Base-by-base conservation (phyloP, 768 basidiomycete genomes). In the Mycena epipterygia region DNA sequence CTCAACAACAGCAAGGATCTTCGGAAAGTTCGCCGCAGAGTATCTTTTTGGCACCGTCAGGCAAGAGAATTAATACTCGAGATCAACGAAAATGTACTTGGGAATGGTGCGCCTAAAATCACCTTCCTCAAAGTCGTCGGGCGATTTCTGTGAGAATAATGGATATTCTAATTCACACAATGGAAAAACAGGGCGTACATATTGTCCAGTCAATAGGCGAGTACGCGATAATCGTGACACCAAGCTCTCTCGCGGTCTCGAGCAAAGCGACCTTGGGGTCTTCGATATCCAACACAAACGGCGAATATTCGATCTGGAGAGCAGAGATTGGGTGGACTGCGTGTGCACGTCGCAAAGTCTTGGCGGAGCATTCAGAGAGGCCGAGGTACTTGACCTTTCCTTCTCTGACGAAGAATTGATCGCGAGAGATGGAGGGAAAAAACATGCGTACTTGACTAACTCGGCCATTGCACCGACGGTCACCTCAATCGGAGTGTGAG, bases 301-400 rank as follows among this genome's bases (percentile, higher is more conserved):
- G 82, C 0, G 83, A 84, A 66, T 81, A 87, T 72, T 86, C 86
- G 57, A 86, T 80, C 67, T 88, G 83, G 13, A 85, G 67, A 2
- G 85, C 85, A 14, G 85, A 70, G 67, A 87, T 83, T 9, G 84
- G 84, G 60, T 85, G 84, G 8, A 87, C 82, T 5, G 84, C 83
- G 67, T 83, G 80, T 2, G 88, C 88, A 11, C 89, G 84, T 41
- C 86, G 84, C 29, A 89, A 75, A 12, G 85, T 84, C 2, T 72
- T 70, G 2, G 82, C 82, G 9, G 82, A 84, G 64, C 80, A 81
- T 68, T 90, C 89, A 9, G 86, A 89, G 21, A 89, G 77, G 3
- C 89, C 88, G 30, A 89, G 79, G 72, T 88, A 85, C 62, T 83
- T 85, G 58, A 88, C 81, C 69, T 85, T 84, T 12, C 84, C 80